These are phyloP conservation scores for Lachnellula occidentalis DNA, from an alignment of 2,329 filamentous ascomycete species.

Conservation along the genomic window DNA sequence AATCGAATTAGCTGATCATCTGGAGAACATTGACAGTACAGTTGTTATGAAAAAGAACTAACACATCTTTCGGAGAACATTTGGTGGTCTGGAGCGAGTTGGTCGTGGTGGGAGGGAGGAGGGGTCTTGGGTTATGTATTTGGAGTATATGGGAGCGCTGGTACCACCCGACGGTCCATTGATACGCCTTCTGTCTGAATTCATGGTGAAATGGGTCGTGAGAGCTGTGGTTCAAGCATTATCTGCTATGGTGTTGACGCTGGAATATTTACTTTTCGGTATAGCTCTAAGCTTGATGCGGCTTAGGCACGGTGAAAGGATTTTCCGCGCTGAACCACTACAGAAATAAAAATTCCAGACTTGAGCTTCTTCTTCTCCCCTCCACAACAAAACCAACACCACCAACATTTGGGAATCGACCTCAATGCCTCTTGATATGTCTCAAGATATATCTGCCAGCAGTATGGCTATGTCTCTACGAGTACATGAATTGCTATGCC, in stretches of 20 bases:
- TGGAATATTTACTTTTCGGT: not conserved
- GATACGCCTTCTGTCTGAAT: conserved; percentile 82
- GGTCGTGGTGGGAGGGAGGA: conserved; percentile 42
- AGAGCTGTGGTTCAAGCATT: not conserved
- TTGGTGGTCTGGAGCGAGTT: conserved; percentile 54
- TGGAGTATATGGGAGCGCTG: conserved; percentile 63
- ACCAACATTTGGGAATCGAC: no score
- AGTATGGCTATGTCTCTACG: no score
- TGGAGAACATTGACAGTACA: not conserved
- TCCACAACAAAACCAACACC: no score
- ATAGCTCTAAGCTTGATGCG: not conserved
- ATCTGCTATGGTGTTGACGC: conserved; percentile 1
- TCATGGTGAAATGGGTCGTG: conserved; percentile 31
- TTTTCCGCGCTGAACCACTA: not conserved
- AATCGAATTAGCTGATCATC: conserved; percentile 6
- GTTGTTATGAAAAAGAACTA: conserved; percentile 36
- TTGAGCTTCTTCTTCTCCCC: not conserved
- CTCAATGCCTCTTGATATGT: no score
- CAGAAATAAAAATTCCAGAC: not conserved
- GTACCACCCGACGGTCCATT: conserved; percentile 83
- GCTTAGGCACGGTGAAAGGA: not conserved
- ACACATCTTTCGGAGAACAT: conserved; percentile 84
- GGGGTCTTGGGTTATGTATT: conserved; percentile 41
- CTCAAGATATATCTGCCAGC: no score
- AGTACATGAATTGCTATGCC: not conserved